These are phyloP conservation scores for Sarcodon aspratus DNA, from an alignment of 768 basidiomycete species.

Conservation along the genomic window DNA sequence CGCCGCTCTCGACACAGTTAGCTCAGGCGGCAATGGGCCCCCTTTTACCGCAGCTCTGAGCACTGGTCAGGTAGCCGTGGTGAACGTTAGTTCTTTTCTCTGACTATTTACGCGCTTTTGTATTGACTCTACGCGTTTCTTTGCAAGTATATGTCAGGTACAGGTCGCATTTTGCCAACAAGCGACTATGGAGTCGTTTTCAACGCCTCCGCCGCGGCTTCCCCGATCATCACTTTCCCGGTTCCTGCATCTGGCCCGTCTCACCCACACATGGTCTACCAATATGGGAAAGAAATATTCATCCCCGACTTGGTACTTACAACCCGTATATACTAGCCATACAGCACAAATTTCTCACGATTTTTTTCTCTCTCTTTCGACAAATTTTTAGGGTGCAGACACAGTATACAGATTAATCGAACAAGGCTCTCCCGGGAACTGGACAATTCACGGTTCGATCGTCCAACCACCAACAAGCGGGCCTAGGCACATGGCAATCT, in stretches of 20 bases:
- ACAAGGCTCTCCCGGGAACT: conserved; percentile 30
- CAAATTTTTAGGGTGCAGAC: conserved; percentile 40
- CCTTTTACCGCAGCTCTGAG: conserved; percentile 39
- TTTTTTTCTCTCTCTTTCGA: not conserved
- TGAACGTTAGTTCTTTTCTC: conserved; percentile 33
- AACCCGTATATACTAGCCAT: not conserved
- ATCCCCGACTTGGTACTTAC: conserved; percentile 50
- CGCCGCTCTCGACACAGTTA: conserved; percentile 29
- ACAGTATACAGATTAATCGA: conserved; percentile 55
- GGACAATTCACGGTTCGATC: conserved; percentile 48
- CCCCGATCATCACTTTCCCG: conserved; percentile 44
- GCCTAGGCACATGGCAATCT: conserved; percentile 34
- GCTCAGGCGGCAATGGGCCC: conserved; percentile 39
- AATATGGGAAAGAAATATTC: conserved; percentile 44
- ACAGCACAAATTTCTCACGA: not conserved
- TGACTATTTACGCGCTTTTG: not conserved
- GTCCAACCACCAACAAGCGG: conserved; percentile 52
- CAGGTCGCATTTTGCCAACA: conserved; percentile 41
- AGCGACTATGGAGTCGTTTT: conserved; percentile 23
- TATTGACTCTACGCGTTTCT: not conserved
- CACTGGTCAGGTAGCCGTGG: conserved; percentile 45
- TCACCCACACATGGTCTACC: conserved; percentile 57
- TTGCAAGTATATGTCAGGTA: conserved; percentile 40
- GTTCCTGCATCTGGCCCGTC: conserved; percentile 23
- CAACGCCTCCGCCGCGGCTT: conserved; percentile 7